These are phyloP conservation scores for Fusarium caatingaense DNA, from an alignment of 2,329 filamentous ascomycete genomes.

Conservation along the genomic window DNA sequence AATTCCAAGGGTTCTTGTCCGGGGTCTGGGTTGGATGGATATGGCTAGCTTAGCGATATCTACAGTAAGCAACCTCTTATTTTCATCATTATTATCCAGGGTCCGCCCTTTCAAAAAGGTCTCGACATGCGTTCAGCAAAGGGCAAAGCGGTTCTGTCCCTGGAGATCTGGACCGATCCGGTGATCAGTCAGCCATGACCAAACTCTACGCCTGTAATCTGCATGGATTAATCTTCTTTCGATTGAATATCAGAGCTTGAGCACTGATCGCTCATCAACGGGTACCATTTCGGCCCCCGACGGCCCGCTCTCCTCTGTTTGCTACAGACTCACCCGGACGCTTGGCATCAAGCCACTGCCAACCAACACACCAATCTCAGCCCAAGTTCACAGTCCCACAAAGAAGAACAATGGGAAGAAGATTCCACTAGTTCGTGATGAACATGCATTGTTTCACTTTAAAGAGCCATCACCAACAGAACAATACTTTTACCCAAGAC, in stretches of 20 bases:
- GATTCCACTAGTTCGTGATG: not conserved
- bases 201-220: not conserved
- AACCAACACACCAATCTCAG: not conserved
- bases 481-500: not conserved
- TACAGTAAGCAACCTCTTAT: fast-evolving
- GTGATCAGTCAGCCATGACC: too few species aligned
- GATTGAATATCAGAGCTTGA: not conserved
- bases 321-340: not conserved
- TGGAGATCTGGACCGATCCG: not conserved
- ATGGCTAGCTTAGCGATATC: not conserved
- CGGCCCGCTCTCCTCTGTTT: not conserved
- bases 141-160: not conserved
- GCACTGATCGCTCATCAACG: not conserved
- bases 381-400: not conserved
- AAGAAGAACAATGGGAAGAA: not conserved
- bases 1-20: not conserved
- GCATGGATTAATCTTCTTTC: not conserved
- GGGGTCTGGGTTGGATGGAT: not conserved
- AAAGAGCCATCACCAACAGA: not conserved
- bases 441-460: not conserved
- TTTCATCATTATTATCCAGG: fast-evolving
- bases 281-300: not conserved
- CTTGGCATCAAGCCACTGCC: not conserved
- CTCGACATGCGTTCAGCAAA: not conserved
- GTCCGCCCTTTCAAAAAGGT: fast-evolving